Percentiles rank a stretch among this genome's conserved stretches.
Evolutionary conservation across 1,284 basidiomycete species (phyloP).

Genomic region (Pascua guehoae): DNA sequence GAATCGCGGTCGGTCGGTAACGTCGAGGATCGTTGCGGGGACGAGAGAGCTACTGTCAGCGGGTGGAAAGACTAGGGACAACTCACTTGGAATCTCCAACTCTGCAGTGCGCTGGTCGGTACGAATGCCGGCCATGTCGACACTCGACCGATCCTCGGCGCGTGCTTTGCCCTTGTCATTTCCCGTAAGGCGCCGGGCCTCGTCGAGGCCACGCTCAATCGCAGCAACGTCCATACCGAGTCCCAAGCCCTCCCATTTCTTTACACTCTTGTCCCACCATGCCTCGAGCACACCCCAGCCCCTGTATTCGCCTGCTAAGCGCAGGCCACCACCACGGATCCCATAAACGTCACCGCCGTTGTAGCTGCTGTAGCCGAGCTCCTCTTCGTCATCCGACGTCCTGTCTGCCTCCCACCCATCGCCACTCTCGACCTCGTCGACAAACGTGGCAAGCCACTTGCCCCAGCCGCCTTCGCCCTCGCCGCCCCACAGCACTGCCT

Average conservation of each 20-base stretch:
- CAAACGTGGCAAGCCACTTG: slow-evolving; percentile 86
- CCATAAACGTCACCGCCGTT: slow-evolving; percentile 69
- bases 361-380: slow-evolving; percentile 81
- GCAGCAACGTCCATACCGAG: slow-evolving; percentile 56
- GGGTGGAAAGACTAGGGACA: neutral
- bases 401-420: slow-evolving; percentile 77
- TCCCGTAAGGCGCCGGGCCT: slow-evolving; percentile 36
- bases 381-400: slow-evolving; percentile 57
- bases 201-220: slow-evolving; percentile 39
- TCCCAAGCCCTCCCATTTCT: slow-evolving; percentile 76
- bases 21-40: slow-evolving; percentile 14
- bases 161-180: slow-evolving; percentile 32
- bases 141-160: slow-evolving; percentile 8
- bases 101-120: slow-evolving; percentile 31
- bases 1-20: slow-evolving; percentile 31
- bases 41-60: neutral
- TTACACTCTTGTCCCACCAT: slow-evolving; percentile 78
- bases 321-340: slow-evolving; percentile 59
- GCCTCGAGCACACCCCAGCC: slow-evolving; percentile 89
- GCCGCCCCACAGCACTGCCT: slow-evolving; percentile 88
- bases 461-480: slow-evolving; percentile 93
- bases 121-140: slow-evolving; percentile 24
- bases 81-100: slow-evolving; percentile 43
- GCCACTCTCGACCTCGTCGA: slow-evolving; percentile 85
- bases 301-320: slow-evolving; percentile 73